These are phyloP conservation scores for Phytophthora sojae DNA, from an alignment of 352 stramenopile genomes.

Conservation along the genomic window DNA sequence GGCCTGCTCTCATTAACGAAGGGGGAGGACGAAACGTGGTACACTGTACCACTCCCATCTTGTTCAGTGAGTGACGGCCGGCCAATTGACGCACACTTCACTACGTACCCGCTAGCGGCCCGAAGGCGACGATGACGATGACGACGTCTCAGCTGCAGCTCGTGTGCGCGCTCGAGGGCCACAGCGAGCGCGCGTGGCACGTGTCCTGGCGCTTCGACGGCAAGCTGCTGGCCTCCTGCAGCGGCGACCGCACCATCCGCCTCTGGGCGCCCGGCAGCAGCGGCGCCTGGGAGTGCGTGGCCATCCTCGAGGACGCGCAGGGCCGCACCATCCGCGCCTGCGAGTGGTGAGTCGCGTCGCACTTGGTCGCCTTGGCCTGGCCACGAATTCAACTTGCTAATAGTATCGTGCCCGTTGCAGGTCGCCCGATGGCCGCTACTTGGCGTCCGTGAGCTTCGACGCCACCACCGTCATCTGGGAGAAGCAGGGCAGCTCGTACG, in stretches of 20 bases:
- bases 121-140: no score
- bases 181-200: conserved; percentile 93
- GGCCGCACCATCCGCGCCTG: conserved; percentile 94
- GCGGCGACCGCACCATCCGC: conserved; percentile 89
- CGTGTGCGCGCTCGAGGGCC: conserved; percentile 77
- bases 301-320: conserved; percentile 95
- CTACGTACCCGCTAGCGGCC: no score
- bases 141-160: conserved; percentile 41
- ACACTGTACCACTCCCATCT: not conserved
- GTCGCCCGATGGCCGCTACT: conserved; percentile 78
- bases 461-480: conserved; percentile 96
- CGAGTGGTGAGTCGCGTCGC: conserved; percentile 80
- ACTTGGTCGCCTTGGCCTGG: not conserved
- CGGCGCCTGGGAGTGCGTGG: conserved; percentile 88
- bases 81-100: no score
- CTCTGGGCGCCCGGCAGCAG: conserved; percentile 68
- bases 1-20: conserved; percentile 1
- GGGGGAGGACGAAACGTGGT: not conserved
- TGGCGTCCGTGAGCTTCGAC: conserved; percentile 98
- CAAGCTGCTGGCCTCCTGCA: conserved; percentile 90
- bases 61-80: not conserved
- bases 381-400: no score
- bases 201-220: conserved; percentile 90
- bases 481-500: conserved; percentile 87
- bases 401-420: conserved; percentile 25